Base-by-base conservation (phyloP, 2,329 filamentous ascomycete genomes). In the Neocucurbitaria cava region DNA sequence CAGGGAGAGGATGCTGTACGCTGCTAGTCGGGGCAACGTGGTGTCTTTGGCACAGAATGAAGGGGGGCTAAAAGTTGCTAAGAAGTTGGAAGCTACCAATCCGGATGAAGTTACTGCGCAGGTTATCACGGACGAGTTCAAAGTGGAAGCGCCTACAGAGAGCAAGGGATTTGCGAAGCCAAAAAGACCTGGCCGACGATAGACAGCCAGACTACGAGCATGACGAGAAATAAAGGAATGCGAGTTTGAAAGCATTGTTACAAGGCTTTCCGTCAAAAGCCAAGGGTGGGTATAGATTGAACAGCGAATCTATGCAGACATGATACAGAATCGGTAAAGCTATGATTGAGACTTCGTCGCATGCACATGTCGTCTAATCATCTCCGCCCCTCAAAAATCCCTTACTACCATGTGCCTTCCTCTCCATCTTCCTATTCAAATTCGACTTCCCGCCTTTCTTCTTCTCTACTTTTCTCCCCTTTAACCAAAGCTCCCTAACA, bases 1-100 rank as follows among this genome's bases (percentile, higher is more conserved):
- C 79, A 93, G 91, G 79, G 89, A 90, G 77, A 83, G 90, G 60
- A 96, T 96, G 91, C 77, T 95, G 69, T 95, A 95, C 73, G 90
- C 91, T 21, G 85, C 83, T 49, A 83, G 81, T 54, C 80, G 85
- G 64, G 77, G 78, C 24, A 79, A 80, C 21, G 89, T 91, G 3
- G 79, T 92, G 26, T 77, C 80, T n/a, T 74, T 88, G 30, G 90
- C 90, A 17, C 85, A 87, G 66, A 77, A 77, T 31, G 85, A 91
- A 62, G 88, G 85, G 1, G 87, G 87, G 0, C 69, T 94, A 46
- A 81, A 79, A 52, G 79, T 91, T 4, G 87, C 85, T 52, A 92
- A 91, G 83, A 89, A 84, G 72, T 76, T 89, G 53, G 86, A 89
- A 71, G 85, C 82, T 33, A 85, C 83, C 20, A 81, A 89, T 59